Base-by-base conservation (phyloP, 2,329 filamentous ascomycete genomes). In the Colletotrichum liaoningense region DNA sequence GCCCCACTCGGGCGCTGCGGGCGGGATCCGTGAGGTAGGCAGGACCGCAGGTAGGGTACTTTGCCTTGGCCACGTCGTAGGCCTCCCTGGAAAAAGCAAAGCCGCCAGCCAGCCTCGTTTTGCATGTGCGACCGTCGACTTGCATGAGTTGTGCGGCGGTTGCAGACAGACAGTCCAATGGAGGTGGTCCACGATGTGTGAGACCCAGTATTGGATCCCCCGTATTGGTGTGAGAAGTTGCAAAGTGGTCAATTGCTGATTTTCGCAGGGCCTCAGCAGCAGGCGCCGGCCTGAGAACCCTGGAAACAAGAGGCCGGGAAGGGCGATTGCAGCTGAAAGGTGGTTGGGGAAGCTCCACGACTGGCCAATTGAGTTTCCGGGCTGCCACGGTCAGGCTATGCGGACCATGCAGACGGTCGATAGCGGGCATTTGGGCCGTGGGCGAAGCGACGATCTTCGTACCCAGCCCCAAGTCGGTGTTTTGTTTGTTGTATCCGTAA, bases 171-270 rank as follows among this genome's bases (percentile, higher is more conserved):
- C 58, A 60, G 68, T 63, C 72, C 72, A 74, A 83, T 82, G 73
- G 68, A 74, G 56, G 57, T 71, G 73, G 74, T 80, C 79, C 81
- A 82, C 81, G 81, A 82, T 76, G 77, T 76, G 74, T 74, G 38
- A 30, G 67, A 69, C 57, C 72, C 72, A 74, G 67, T 70, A 56
- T 60, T 62, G 54, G 56, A 33, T 33, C n/a, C 46, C 26, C 26
- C 33, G 33, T 60, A 65, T 62, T 19, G 42, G 66, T 70, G 35
- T 19, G 42, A 35, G 54, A 42, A 35, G 11, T 35, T 35, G 33
- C 11, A 8, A 30, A 56, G 30, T 49, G 42, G 30, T 24, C 56
- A 12, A 60, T 59, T 70, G 70, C 59, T 62, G 60, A 60, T 60
- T 56, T 30, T 70, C 60, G 60, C 38, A 55, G 38, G 26, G 42